Base-by-base conservation (phyloP, 129 eudicot species). In the Sambucus nigra region DNA sequence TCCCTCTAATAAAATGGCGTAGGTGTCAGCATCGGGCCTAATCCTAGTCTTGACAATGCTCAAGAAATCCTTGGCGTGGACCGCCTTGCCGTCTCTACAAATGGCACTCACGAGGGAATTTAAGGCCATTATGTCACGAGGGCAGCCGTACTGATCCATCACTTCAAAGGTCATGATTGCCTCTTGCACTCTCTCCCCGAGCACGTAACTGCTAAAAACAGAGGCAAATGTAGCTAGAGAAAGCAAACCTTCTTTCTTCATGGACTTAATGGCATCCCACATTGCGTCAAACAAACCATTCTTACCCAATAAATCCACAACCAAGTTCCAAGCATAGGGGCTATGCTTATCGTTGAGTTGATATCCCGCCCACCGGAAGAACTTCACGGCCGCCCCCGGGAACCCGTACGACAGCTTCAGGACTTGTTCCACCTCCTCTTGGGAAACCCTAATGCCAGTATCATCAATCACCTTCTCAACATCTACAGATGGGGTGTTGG, bases 201-300 rank as follows among this genome's bases (percentile, higher is more conserved):
- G 40, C 35, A 70, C 96, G 65, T 88, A 88, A 63, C 86, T 88
- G 70, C 82, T 73, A 38, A 80, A 88, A 47, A 83, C 87, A 0
- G 94, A 87, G 5, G 80, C 83, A 56, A 87, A 87, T 1, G 96
- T 83, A 31, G 89, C 78, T 13, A 87, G 26, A 7, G 94, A 77
- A 35, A 88, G 69, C 22, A 88, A 49, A 28, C 80, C 68, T 49
- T 75, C 80, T 61, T 66, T 72, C 59, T 46, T 68, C 94, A 88
- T 77, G 0, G 94, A 77, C 59, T 75, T 68, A 53, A 88, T 68
- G 0, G 96, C 96, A 28, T 80, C 73, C 96, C 96, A 88, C 94
- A 88, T 80, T 53, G 96, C 84, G 49, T 88, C 94, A 69, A 83
- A 88, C 50, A 61, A 47, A 21, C 56, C 7, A 73, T 83, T 81